Base-by-base conservation (phyloP, 257 asterid genomes). In the Thymus mandschuricus region DNA sequence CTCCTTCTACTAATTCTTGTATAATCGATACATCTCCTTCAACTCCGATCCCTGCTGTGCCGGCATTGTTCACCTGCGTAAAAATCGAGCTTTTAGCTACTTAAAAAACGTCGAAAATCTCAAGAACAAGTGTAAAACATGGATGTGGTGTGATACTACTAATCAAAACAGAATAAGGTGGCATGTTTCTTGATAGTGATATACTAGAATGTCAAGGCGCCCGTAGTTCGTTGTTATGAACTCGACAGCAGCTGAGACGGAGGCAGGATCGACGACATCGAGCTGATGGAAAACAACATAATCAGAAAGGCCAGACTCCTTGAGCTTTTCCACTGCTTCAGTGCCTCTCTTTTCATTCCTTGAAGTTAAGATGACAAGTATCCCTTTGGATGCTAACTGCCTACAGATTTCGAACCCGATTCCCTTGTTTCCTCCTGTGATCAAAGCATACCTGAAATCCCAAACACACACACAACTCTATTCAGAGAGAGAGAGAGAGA, bases 1-100 rank as follows among this genome's bases (percentile, higher is more conserved):
- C 52, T 11, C 35, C 66, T 60, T 67, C 72, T 2, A 83, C 2
- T 4, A 12, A 6, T 57, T 81, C 74, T 43, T 33, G 41, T 35
- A 81, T 6, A 68, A 68, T 28, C n/a, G 21, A 28, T 58, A 15
- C 48, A 76, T 81, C 83, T 3, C 73, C 84, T 0, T 65, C 78
- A 57, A 79, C 64, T 1, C 7, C 50, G n/a, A 72, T 29, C 61
- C 91, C 91, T 52, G 8, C 1, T 44, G 67, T 29, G 0, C 85
- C 88, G 46, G 88, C 91, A 77, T 83, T 86, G 64, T 86, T 86
- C 71, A 86, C 86, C 88, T 83, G 77, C 71, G 55, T 12, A 55
- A 12, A 28, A 60, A 52, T 5, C 4, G 35, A 10, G 1, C 4
- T 45, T 45, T 64, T 7, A 3, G 1, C 11, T 9, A 1, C 29